A percentile compares a stretch with the other conserved stretches of the same genome.
Conservation (phyloP, 1,284 basidiomycete species). For the Trichosporon ovoides region DNA sequence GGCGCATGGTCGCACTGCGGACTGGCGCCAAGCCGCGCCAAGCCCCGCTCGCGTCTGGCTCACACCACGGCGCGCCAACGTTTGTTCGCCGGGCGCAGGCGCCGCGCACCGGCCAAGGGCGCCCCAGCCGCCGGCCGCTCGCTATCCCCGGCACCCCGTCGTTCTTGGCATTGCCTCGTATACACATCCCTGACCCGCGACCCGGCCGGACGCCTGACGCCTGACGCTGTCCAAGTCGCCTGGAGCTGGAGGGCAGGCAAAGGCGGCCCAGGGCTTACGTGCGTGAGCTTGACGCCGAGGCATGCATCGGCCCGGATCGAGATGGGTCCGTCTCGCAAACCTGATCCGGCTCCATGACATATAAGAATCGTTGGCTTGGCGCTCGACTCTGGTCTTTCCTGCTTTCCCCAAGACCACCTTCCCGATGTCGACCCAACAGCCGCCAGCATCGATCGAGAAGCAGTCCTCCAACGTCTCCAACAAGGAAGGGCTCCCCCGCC, state of each 20-base stretch:
- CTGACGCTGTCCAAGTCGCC: background rate
- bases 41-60: no score
- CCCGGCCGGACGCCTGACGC: background rate
- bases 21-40: no score
- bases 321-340: background rate
- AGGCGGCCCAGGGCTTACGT: background rate
- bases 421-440: background rate
- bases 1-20: no score
- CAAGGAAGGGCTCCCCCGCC: background rate
- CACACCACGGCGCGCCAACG: no score
- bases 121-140: no score
- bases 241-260: no score
- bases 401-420: background rate
- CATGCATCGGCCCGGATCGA: constrained; percentile 3
- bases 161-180: no score
- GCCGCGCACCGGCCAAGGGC: no score
- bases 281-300: constrained; percentile 6
- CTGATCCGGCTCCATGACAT: background rate
- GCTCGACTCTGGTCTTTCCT: background rate
- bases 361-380: background rate
- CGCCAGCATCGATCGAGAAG: constrained; percentile 3
- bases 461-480: background rate
- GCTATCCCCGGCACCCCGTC: no score
- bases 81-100: no score
- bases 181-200: background rate